phyloP scores from a whole-genome alignment of 78 protist species.

The Dictyostelium firmibasis region DNA sequence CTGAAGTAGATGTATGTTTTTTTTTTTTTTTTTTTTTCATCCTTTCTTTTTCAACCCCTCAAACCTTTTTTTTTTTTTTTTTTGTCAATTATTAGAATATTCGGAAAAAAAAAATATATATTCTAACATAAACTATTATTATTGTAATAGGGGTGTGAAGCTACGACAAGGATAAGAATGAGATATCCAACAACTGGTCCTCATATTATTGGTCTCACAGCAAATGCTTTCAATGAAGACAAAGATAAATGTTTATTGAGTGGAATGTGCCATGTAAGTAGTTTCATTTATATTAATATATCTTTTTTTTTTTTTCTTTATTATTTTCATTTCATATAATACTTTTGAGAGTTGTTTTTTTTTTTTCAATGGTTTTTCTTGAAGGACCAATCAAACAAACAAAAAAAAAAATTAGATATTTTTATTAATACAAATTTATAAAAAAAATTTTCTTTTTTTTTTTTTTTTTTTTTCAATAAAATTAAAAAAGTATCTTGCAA shows the following conservation, averaged over 20 bases:
- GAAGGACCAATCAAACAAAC: background rate
- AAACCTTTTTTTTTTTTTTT: too few species aligned
- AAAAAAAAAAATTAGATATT: background rate
- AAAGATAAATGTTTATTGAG: constrained; percentile 52
- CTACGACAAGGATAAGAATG: constrained; percentile 4
- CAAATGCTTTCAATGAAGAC: constrained; percentile 38
- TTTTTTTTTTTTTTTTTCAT: background rate
- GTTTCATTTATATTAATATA: background rate
- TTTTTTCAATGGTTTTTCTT: background rate
- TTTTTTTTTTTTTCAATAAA: background rate
- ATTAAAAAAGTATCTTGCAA: constrained; percentile 14
- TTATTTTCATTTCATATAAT: background rate
- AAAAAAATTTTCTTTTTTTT: background rate
- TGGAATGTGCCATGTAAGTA: constrained; percentile 59
- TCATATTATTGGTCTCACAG: constrained; percentile 58
- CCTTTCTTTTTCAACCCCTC: too few species aligned
- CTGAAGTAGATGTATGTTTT: constrained; percentile 33
- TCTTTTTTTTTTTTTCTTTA: background rate
- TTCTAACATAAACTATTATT: too few species aligned
- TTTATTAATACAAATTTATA: too few species aligned
- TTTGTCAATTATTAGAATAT: background rate
- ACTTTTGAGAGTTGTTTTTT: background rate
- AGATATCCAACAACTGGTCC: constrained; percentile 19
- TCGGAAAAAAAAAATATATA: too few species aligned
- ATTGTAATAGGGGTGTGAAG: background rate